These are phyloP conservation scores for Rhizopogon parksii DNA, from an alignment of 1,284 basidiomycete genomes.

Conservation along the genomic window DNA sequence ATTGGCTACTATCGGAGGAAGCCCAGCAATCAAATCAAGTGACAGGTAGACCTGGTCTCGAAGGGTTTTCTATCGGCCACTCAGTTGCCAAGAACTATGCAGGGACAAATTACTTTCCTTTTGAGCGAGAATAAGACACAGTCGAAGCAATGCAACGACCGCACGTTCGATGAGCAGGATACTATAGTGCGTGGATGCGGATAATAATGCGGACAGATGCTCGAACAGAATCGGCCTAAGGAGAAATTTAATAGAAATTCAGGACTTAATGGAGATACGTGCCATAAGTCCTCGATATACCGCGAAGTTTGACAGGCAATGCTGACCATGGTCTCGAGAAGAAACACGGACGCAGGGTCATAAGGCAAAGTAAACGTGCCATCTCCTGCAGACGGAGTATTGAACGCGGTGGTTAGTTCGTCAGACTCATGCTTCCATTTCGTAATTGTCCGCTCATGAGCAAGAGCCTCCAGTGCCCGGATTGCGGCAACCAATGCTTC, in stretches of 20 bases:
- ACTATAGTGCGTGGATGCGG: slow-evolving; percentile 76
- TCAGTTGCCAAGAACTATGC: slow-evolving; percentile 9
- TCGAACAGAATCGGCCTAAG: slow-evolving; percentile 87
- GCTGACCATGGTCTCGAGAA: slow-evolving; percentile 91
- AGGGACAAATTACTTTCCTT: slow-evolving; percentile 42
- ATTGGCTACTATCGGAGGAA: slow-evolving; percentile 73
- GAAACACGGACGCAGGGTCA: slow-evolving; percentile 90
- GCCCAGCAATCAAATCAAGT: slow-evolving; percentile 79
- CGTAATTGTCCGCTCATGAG: slow-evolving; percentile 79
- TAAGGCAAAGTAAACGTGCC: slow-evolving; percentile 64
- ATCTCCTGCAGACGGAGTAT: slow-evolving; percentile 35
- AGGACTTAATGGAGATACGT: slow-evolving; percentile 18
- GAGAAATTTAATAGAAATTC: neutral
- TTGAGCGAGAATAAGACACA: slow-evolving; percentile 75
- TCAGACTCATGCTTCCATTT: slow-evolving; percentile 63
- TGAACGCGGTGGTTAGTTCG: slow-evolving; percentile 33
- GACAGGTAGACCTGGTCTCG: slow-evolving; percentile 93
- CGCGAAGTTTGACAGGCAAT: slow-evolving; percentile 71
- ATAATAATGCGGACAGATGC: slow-evolving; percentile 78
- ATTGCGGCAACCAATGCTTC: slow-evolving; percentile 80
- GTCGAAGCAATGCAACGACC: slow-evolving; percentile 79
- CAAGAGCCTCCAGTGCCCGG: slow-evolving; percentile 82
- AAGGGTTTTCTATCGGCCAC: slow-evolving; percentile 47
- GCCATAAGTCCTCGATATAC: slow-evolving; percentile 86
- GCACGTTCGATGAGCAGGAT: slow-evolving; percentile 92